Percentiles rank a stretch among this genome's conserved stretches.
Conservation (phyloP, 768 basidiomycete genomes). For the Mycena metata region DNA sequence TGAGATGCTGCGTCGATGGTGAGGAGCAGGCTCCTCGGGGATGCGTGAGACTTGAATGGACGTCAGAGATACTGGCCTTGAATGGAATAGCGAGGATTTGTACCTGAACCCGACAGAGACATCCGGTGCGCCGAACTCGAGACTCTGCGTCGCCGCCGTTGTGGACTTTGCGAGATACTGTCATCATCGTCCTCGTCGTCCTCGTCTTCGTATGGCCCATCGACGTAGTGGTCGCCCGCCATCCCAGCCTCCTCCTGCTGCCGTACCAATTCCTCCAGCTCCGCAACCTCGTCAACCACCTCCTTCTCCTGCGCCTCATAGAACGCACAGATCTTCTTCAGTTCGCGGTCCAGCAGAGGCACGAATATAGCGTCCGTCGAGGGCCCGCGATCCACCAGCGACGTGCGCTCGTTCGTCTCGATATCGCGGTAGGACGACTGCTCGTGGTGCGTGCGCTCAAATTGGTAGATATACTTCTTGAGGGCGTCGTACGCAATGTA, state of each 20-base stretch:
- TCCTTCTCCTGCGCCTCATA: constrained; percentile 85
- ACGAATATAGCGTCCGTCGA: constrained; percentile 73
- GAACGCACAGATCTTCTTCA: constrained; percentile 84
- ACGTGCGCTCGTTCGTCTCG: constrained; percentile 73
- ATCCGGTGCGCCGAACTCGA: constrained; percentile 42
- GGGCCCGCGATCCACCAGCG: constrained; percentile 60
- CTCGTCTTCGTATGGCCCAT: constrained; percentile 62
- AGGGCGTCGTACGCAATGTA: constrained; percentile 92
- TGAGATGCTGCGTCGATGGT: constrained; percentile 61
- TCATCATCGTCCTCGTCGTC: constrained; percentile 70
- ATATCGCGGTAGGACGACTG: constrained; percentile 64
- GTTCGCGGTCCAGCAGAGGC: constrained; percentile 84
- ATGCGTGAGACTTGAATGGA: constrained; percentile 36
- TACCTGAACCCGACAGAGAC: constrained; percentile 36
- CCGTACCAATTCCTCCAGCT: constrained; percentile 68
- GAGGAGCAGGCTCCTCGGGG: constrained; percentile 26
- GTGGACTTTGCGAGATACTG: constrained; percentile 40
- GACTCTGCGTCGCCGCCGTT: constrained; percentile 50
- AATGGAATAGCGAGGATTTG: too few species aligned
- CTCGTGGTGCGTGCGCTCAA: constrained; percentile 81
- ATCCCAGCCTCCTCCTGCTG: constrained; percentile 74
- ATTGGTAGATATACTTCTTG: constrained; percentile 88
- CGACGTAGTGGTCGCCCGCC: constrained; percentile 64
- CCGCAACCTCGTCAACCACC: constrained; percentile 69
- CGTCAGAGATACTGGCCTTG: neutral